Evolutionary conservation across 805 yeast genomes (phyloP), one percentile per base, ranked within the genome.

Genomic region (Kregervanrija delftensis): DNA sequence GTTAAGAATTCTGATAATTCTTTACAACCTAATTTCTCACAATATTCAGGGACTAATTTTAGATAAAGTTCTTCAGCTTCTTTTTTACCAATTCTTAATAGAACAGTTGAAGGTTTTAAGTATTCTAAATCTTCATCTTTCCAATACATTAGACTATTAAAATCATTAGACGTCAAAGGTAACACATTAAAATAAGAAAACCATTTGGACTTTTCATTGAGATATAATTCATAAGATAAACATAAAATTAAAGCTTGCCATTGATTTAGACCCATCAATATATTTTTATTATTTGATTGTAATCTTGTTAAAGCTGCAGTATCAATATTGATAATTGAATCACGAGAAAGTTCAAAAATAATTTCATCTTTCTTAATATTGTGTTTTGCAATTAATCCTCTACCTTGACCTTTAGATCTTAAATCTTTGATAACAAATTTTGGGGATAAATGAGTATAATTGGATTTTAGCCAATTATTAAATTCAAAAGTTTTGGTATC

Each of bases 91-190:
- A 91, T 72, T 58, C 96, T 71, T 3, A 72, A 69, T 30, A 81
- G 54, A 2, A 90, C 79, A 35, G 77, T 69, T 0, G 96, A 87
- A 0, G 97, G 97, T 38, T 68, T 54, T 48, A 91, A 68, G 1
- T 50, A 46, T 3, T 66, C 49, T 35, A 85, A 57, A 46, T 91
- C 93, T 0, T 69, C 71, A 0, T 76, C 77, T 2, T 50, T 49
- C 98, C 99, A 91, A 56, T 79, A 87, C 79, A 89, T 85, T 46
- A 89, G 73, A 33, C 82, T 82, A 55, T 81, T 73, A 61, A 83
- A 78, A 12, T 57, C 67, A 1, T 55, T 49, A 10, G 35, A 6
- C 12, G 30, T 12, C 3, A 40, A 36, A 0, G 98, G 98, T 35
- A 91, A 68, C 0, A 90, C 77, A 15, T 76, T 66, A 46, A 89